Conservation (phyloP, 148 eudicot species). For the Rhododendron griersonianum region DNA sequence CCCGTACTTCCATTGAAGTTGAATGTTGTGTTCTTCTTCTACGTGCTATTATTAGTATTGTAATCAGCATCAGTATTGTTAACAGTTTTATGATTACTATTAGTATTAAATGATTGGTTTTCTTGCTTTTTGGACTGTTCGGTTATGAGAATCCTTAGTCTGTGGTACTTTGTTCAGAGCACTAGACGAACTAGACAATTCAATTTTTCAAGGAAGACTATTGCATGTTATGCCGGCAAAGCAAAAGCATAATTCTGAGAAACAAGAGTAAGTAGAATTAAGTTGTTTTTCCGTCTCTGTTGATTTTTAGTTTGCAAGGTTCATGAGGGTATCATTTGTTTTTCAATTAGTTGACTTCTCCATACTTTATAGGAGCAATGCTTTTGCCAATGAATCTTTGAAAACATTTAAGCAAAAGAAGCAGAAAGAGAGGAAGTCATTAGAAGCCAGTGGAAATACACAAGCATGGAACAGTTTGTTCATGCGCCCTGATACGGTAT, state of each 20-base stretch:
- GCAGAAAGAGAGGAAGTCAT: constrained; percentile 65
- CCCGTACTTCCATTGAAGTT: background rate
- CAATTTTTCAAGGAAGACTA: constrained; percentile 68
- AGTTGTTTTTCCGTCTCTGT: constrained; percentile 1
- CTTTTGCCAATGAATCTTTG: constrained; percentile 26
- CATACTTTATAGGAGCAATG: constrained; percentile 28
- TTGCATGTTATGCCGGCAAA: constrained; percentile 81
- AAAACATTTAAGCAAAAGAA: constrained; percentile 72
- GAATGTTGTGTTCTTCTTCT: background rate
- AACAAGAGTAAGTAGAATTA: constrained; percentile 54
- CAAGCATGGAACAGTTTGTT: constrained; percentile 91
- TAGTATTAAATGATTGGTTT: background rate
- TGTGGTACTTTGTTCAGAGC: background rate
- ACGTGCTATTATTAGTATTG: background rate
- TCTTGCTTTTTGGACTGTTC: background rate
- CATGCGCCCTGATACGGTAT: constrained; percentile 89
- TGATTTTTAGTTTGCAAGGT: constrained; percentile 11
- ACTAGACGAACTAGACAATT: constrained; percentile 2
- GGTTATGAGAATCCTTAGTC: background rate
- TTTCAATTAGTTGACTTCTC: constrained; percentile 3
- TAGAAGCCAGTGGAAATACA: constrained; percentile 83
- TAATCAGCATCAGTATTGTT: background rate
- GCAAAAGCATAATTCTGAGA: constrained; percentile 38
- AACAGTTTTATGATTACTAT: background rate
- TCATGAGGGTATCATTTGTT: background rate